Evolutionary conservation across 169 alveolate genomes (phyloP).

Genomic region (Theileria annulata): DNA sequence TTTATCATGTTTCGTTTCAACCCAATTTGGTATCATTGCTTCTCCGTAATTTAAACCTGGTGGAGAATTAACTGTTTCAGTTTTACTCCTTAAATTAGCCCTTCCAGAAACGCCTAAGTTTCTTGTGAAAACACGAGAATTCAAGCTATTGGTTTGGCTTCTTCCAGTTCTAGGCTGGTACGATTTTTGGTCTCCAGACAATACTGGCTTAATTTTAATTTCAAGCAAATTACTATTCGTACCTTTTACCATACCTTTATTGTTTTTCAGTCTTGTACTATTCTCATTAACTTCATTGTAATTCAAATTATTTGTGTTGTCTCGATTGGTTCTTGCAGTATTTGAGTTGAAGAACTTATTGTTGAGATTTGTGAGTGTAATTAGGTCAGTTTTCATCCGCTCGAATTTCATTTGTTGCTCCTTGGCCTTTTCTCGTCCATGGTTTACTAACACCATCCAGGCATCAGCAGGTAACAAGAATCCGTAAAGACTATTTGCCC

Average conservation of each 20-base stretch:
- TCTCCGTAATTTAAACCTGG: slow-evolving; percentile 1
- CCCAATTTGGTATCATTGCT: background rate
- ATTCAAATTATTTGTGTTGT: too few relatives aligned
- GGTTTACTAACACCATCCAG: slow-evolving; percentile 75
- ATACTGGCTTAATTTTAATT: background rate
- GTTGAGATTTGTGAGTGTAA: slow-evolving; percentile 23
- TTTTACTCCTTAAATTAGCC: background rate
- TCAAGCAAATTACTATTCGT: background rate
- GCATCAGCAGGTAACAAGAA: slow-evolving; percentile 73
- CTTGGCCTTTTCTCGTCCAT: slow-evolving; percentile 50
- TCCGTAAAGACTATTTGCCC: slow-evolving; percentile 38
- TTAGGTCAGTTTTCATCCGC: slow-evolving; percentile 43
- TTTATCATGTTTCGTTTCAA: background rate
- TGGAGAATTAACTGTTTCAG: background rate
- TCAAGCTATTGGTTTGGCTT: background rate
- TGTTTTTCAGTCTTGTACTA: background rate
- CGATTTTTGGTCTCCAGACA: background rate
- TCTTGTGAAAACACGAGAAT: slow-evolving; percentile 6
- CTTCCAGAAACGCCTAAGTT: background rate
- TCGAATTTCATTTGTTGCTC: slow-evolving; percentile 61
- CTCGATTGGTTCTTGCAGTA: slow-evolving; percentile 1
- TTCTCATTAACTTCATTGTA: background rate
- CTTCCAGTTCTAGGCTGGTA: background rate
- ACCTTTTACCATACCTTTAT: background rate
- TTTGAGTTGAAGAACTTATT: slow-evolving; percentile 19